These are phyloP conservation scores for Lantana camara DNA, from an alignment of 257 asterid genomes.

Conservation along the genomic window DNA sequence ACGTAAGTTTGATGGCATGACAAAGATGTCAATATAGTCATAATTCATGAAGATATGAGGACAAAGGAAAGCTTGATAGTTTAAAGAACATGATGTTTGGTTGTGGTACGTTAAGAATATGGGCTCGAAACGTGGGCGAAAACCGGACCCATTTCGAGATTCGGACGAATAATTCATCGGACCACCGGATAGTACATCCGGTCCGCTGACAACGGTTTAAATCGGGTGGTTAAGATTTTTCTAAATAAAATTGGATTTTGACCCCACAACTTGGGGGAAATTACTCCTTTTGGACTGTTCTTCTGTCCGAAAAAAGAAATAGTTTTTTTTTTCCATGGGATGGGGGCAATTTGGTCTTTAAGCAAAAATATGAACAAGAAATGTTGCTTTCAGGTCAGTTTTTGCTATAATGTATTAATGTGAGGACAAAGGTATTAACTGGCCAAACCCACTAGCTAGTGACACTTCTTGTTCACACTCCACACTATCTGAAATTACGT, in stretches of 20 bases:
- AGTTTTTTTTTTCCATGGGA: neutral
- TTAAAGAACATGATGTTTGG: too few relatives aligned
- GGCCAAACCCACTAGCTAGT: conserved; percentile 36
- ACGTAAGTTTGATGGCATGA: too few relatives aligned
- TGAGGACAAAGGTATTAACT: conserved; percentile 41
- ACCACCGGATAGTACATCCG: conserved; percentile 33
- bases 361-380: conserved; percentile 19
- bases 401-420: conserved; percentile 24
- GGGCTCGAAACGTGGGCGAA: neutral
- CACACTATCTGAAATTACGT: conserved; percentile 12
- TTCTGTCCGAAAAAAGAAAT: too few relatives aligned
- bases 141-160: neutral
- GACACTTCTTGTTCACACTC: conserved; percentile 33
- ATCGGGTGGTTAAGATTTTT: conserved; percentile 52
- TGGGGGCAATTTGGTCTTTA: conserved; percentile 28
- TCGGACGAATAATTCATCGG: conserved; percentile 17
- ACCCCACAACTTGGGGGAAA: conserved; percentile 1
- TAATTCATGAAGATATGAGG: too few relatives aligned
- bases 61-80: too few relatives aligned
- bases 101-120: neutral
- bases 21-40: too few relatives aligned
- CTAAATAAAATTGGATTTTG: conserved; percentile 1
- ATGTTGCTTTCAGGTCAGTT: conserved; percentile 46
- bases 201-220: conserved; percentile 34
- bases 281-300: too few relatives aligned